Conservation (phyloP, 2,329 filamentous ascomycete genomes). For the Akanthomyces muscarius region DNA sequence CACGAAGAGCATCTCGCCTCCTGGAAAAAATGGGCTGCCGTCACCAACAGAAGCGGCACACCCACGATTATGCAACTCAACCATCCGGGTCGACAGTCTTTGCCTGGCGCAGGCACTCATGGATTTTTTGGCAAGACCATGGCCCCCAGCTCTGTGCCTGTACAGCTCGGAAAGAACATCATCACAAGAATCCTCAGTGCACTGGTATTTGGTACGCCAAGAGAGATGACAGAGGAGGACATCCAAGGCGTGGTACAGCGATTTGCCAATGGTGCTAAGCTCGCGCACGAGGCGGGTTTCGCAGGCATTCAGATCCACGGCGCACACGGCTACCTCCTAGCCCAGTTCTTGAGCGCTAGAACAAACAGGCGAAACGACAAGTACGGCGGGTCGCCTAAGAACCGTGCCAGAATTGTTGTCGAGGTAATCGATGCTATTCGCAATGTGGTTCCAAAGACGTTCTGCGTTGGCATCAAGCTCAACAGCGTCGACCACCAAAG, state of each 20-base stretch:
- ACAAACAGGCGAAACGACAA: slow-evolving; percentile 50
- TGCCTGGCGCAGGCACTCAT: slow-evolving; percentile 34
- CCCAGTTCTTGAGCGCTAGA: slow-evolving; percentile 50
- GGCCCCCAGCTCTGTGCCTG: slow-evolving; percentile 40
- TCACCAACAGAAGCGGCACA: slow-evolving; percentile 31
- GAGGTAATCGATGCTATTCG: slow-evolving; percentile 47
- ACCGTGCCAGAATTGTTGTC: slow-evolving; percentile 46
- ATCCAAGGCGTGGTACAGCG: slow-evolving; percentile 49
- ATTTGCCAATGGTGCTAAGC: slow-evolving; percentile 50
- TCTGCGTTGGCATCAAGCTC: slow-evolving; percentile 52
- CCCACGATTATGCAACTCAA: slow-evolving; percentile 42
- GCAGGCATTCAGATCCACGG: slow-evolving; percentile 44
- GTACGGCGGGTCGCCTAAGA: slow-evolving; percentile 50
- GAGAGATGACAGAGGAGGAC: slow-evolving; percentile 51
- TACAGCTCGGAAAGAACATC: slow-evolving; percentile 38
- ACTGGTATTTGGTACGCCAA: slow-evolving; percentile 48
- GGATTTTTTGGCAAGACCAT: slow-evolving; percentile 36
- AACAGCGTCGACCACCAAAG: slow-evolving; percentile 56
- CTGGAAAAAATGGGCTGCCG: slow-evolving; percentile 37
- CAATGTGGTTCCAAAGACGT: slow-evolving; percentile 33
- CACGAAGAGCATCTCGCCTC: slow-evolving; percentile 27
- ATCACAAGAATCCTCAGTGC: slow-evolving; percentile 30
- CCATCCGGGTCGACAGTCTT: slow-evolving; percentile 45
- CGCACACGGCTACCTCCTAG: slow-evolving; percentile 55
- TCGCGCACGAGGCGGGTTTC: slow-evolving; percentile 44